A percentile compares a stretch with the other conserved stretches of the same genome.
These are phyloP conservation scores for Dictyostelium firmibasis DNA, from an alignment of 78 protist species.

Conservation along the genomic window DNA sequence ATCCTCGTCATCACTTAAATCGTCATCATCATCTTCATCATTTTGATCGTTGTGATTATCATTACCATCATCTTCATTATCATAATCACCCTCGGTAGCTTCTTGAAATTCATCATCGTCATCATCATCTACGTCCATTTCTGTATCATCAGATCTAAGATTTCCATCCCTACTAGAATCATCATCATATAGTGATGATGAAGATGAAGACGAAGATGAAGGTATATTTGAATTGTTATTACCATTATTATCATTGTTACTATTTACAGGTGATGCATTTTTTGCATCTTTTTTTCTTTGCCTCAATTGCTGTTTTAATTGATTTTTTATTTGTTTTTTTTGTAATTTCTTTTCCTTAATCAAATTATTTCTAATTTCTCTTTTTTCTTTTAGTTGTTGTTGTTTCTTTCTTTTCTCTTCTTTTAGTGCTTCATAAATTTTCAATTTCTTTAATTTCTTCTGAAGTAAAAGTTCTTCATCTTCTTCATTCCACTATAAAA, in stretches of 20 bases:
- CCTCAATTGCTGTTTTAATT: background rate
- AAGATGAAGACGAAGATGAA: background rate
- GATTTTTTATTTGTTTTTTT: background rate
- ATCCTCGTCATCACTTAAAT: background rate
- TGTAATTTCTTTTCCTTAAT: constrained; percentile 1
- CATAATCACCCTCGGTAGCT: background rate
- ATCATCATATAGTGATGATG: background rate
- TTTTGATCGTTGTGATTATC: background rate
- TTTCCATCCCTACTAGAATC: background rate
- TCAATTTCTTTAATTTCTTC: constrained; percentile 40
- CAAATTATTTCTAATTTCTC: constrained; percentile 9
- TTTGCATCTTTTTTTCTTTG: background rate
- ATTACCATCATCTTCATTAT: background rate
- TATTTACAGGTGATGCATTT: background rate
- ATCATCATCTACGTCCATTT: background rate
- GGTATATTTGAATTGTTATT: background rate
- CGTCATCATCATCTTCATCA: background rate
- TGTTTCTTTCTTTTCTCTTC: constrained; percentile 25
- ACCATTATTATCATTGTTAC: background rate
- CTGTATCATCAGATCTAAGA: background rate
- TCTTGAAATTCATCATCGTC: constrained; percentile 37
- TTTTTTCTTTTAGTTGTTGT: constrained; percentile 3
- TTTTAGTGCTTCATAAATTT: constrained; percentile 56
- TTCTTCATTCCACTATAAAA: constrained; percentile 70
- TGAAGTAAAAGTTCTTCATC: constrained; percentile 29